Base-by-base conservation (phyloP, 2,329 filamentous ascomycete species). In the Simplicillium aogashimaense region DNA sequence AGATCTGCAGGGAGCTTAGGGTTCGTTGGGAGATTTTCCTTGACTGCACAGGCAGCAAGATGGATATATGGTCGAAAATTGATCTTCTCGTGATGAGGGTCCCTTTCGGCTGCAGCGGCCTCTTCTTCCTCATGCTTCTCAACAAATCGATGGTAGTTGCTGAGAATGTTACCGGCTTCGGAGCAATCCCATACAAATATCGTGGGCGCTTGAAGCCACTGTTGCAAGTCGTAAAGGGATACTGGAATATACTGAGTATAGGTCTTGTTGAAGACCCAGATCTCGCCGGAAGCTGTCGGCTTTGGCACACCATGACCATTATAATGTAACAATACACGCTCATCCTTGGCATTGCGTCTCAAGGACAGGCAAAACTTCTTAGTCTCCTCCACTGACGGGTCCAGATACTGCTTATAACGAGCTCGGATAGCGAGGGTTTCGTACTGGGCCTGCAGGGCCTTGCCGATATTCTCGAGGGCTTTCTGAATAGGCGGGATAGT, bases 191-290 rank as follows among this genome's bases (percentile, higher is more conserved):
- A 98, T 29, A 98, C 92, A 55, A 94, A 98, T 34, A 98, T 81
- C 44, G 89, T 95, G 1, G 92, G 92, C 1, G 89, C 90, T 46
- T 90, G 88, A 7, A 98, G 77, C 92, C 92, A 98, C 43, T 86
- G 83, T 61, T 97, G 90, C 35, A 98, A 66, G 56, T 98, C 92
- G 54, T 94, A 95, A 8, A 98, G 68, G 1, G 90, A 95, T 34
- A 98, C 86, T 0, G 92, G 92, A 33, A 98, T 98, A 57, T 98
- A 98, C 62, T 98, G 92, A 0, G 92, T 98, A 58, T 95, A 98
- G 50, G 87, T 97, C 52, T 92, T 90, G 63, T 98, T 98, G 61
- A 98, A 98, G 5, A 97, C 94, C 92, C 92, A 98, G 15, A 98
- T 94, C 60, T 98, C 92, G 12, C 92, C 92, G 4, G 90, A 95